phyloP scores from a whole-genome alignment of 805 yeast genomes.

The Teunomyces barrocoloradensis region DNA sequence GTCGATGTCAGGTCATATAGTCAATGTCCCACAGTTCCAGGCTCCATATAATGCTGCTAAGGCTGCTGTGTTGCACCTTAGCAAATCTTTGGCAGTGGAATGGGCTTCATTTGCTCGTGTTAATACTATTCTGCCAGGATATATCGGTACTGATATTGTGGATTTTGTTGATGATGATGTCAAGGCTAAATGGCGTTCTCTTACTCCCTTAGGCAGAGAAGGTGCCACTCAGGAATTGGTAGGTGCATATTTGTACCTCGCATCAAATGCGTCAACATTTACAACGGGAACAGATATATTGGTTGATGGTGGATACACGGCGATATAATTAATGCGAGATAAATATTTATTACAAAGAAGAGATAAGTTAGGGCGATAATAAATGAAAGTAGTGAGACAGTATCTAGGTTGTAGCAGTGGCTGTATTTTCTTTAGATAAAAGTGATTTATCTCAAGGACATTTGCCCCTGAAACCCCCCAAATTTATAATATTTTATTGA shows the following conservation, averaged over 20 bases:
- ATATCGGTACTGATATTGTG: slow-evolving; percentile 40
- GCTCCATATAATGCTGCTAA: slow-evolving; percentile 48
- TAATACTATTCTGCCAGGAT: slow-evolving; percentile 44
- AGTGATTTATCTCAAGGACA: too few relatives aligned
- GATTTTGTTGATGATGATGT: slow-evolving; percentile 32
- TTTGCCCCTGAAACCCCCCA: too few relatives aligned
- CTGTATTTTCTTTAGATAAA: too few relatives aligned
- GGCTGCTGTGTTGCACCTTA: slow-evolving; percentile 44
- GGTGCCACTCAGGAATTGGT: slow-evolving; percentile 42
- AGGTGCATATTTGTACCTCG: slow-evolving; percentile 46
- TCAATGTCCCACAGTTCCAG: slow-evolving; percentile 44
- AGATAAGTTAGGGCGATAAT: too few relatives aligned
- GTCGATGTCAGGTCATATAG: slow-evolving; percentile 49
- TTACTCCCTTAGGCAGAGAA: slow-evolving; percentile 48
- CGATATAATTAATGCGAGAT: too few relatives aligned
- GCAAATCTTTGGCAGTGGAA: slow-evolving; percentile 44
- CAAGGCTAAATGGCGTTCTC: slow-evolving; percentile 37
- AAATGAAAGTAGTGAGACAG: too few relatives aligned
- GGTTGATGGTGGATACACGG: slow-evolving; percentile 46
- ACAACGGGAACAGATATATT: slow-evolving; percentile 45
- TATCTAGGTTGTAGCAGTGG: too few relatives aligned
- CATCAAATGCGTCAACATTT: slow-evolving; percentile 43
- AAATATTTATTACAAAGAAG: too few relatives aligned
- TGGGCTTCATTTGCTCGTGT: slow-evolving; percentile 49
- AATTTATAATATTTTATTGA: background rate